phyloP scores from a whole-genome alignment of 2,329 filamentous ascomycete species.

The Trichoderma harzianum region DNA sequence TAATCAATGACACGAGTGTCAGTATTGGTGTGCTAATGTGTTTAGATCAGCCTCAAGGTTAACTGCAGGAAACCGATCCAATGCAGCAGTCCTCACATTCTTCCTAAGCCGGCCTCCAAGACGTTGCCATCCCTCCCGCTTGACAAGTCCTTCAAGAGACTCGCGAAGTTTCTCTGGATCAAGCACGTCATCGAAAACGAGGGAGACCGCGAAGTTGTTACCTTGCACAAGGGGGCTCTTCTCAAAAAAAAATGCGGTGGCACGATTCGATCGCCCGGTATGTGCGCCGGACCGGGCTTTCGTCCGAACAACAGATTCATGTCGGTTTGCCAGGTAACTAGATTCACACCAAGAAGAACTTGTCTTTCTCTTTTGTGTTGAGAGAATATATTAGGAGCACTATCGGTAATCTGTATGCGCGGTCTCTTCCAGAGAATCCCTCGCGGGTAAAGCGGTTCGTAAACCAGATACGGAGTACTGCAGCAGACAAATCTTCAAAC shows the following conservation, averaged over 20 bases:
- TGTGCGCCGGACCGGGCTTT: background rate
- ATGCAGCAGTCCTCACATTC: background rate
- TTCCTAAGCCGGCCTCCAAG: background rate
- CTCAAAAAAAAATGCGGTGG: background rate
- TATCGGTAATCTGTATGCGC: background rate
- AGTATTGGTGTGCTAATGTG: background rate
- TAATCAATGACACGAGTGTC: background rate
- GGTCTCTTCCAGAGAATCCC: background rate
- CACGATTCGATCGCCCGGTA: background rate
- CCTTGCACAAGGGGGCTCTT: background rate
- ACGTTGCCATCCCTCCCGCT: background rate
- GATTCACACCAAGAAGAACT: background rate
- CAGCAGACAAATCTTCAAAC: background rate
- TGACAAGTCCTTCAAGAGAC: background rate
- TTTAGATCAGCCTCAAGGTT: background rate
- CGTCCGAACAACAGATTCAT: background rate
- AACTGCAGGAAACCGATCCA: background rate
- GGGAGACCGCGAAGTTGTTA: background rate
- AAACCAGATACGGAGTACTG: background rate
- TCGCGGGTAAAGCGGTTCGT: background rate
- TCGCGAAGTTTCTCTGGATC: background rate
- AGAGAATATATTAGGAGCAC: background rate
- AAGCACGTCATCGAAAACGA: slow-evolving; percentile 11
- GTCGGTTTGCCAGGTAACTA: background rate
- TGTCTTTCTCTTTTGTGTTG: background rate